A percentile compares a stretch with the other conserved stretches of the same genome.
Conservation (phyloP, 2,329 filamentous ascomycete genomes). For the Dendrostoma leiphaemia region DNA sequence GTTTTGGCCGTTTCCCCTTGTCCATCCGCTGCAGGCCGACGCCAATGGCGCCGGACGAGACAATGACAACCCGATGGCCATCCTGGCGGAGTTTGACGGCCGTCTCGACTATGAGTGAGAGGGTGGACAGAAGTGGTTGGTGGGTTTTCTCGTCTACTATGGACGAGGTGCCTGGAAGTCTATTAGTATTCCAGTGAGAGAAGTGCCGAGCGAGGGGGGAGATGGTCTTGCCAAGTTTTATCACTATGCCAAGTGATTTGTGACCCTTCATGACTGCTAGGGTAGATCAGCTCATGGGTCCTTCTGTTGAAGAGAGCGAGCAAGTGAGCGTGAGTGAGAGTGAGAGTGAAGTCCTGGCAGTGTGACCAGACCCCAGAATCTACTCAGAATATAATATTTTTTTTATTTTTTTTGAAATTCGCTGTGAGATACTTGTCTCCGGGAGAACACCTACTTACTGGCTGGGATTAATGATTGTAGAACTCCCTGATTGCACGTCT, state of each 20-base stretch:
- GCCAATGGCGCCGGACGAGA: constrained; percentile 95
- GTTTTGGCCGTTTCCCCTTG: constrained; percentile 81
- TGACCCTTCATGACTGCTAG: constrained; percentile 59
- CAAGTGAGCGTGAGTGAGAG: neutral
- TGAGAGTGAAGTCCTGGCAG: constrained; percentile 4
- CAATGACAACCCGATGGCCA: constrained; percentile 92
- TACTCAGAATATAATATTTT: too few relatives aligned
- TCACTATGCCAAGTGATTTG: constrained; percentile 73
- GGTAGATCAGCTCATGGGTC: constrained; percentile 20
- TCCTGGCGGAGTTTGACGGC: constrained; percentile 82
- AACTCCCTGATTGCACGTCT: too few relatives aligned
- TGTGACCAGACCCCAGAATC: constrained; percentile 15
- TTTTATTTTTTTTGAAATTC: too few relatives aligned
- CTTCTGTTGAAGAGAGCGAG: neutral
- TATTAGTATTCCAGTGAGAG: neutral
- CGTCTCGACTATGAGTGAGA: constrained; percentile 92
- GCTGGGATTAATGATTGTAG: too few relatives aligned
- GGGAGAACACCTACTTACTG: too few relatives aligned
- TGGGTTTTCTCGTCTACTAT: constrained; percentile 96
- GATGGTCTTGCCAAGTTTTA: constrained; percentile 71
- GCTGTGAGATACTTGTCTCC: too few relatives aligned
- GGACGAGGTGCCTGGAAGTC: constrained; percentile 80
- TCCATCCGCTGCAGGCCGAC: constrained; percentile 91
- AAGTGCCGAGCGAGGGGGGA: neutral
- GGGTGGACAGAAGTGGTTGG: constrained; percentile 85